Conservation (phyloP, 331 rosid genomes). For the Quercus tomentella region DNA sequence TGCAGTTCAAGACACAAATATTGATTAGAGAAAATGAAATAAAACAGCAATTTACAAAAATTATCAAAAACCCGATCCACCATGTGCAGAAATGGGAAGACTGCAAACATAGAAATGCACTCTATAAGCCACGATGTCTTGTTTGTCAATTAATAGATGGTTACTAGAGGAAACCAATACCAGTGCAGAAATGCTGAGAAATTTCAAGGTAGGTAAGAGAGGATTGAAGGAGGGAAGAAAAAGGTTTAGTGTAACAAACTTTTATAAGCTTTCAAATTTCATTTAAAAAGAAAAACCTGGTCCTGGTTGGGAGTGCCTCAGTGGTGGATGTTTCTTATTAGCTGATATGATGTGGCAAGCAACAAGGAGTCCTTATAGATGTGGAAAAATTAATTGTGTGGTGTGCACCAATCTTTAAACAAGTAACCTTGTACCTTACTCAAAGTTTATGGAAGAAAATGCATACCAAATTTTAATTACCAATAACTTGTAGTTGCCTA, state of each 20-base stretch:
- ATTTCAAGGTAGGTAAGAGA: neutral
- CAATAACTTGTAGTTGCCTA: neutral
- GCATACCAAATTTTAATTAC: neutral
- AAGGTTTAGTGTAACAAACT: neutral
- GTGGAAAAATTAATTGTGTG: neutral
- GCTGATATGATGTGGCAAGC: neutral
- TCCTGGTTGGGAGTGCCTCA: neutral
- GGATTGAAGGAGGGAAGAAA: neutral
- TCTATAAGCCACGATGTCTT: neutral
- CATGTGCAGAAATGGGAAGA: neutral
- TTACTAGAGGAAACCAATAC: neutral
- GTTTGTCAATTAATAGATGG: neutral
- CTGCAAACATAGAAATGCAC: neutral
- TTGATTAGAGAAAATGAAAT: neutral
- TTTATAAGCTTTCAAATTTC: neutral
- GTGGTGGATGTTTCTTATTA: neutral
- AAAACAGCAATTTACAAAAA: neutral
- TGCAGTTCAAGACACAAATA: conserved; percentile 30
- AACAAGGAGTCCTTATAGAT: neutral
- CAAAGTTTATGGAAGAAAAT: neutral
- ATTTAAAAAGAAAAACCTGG: neutral
- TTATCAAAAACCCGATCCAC: neutral
- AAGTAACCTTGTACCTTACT: neutral
- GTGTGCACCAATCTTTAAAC: neutral
- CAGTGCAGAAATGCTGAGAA: conserved; percentile 4